Evolutionary conservation across 331 rosid species (phyloP).

Genomic region (Arachis monticola): DNA sequence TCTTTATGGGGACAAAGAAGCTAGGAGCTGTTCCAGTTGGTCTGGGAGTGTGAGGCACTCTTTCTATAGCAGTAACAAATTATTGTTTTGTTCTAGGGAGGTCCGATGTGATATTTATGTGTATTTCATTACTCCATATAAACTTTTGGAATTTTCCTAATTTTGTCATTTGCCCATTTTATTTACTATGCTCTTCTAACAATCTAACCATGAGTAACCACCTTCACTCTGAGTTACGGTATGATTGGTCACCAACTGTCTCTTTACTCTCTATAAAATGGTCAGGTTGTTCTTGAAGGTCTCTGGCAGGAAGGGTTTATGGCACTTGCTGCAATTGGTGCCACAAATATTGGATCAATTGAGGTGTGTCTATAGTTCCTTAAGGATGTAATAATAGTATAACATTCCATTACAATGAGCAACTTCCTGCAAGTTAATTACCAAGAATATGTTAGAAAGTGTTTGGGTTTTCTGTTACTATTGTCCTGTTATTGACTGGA

Average conservation of each 20-base stretch:
- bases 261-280: conserved; percentile 24
- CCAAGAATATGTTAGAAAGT: conserved; percentile 21
- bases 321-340: conserved; percentile 94
- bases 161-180: conserved; percentile 19
- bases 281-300: conserved; percentile 96
- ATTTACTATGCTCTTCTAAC: conserved; percentile 27
- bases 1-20: not conserved
- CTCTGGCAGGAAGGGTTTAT: conserved; percentile 85
- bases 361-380: conserved; percentile 67
- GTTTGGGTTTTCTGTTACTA: conserved; percentile 15
- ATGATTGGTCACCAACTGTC: conserved; percentile 22
- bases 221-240: not conserved
- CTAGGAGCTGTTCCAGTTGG: conserved; percentile 6
- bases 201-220: conserved; percentile 5
- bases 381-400: conserved; percentile 28
- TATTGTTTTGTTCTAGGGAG: conserved; percentile 6
- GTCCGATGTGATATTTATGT: conserved; percentile 18
- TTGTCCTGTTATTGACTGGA: conserved; percentile 26
- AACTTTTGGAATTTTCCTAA: not conserved
- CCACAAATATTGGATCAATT: conserved; percentile 90
- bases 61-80: not conserved
- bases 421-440: conserved; percentile 18
- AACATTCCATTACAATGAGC: conserved; percentile 23
- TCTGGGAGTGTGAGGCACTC: not conserved
- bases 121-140: conserved; percentile 7